Evolutionary conservation across 495 filamentous ascomycete genomes (phyloP), one percentile per base, ranked within the genome.

Genomic region (Tuber magnatum): DNA sequence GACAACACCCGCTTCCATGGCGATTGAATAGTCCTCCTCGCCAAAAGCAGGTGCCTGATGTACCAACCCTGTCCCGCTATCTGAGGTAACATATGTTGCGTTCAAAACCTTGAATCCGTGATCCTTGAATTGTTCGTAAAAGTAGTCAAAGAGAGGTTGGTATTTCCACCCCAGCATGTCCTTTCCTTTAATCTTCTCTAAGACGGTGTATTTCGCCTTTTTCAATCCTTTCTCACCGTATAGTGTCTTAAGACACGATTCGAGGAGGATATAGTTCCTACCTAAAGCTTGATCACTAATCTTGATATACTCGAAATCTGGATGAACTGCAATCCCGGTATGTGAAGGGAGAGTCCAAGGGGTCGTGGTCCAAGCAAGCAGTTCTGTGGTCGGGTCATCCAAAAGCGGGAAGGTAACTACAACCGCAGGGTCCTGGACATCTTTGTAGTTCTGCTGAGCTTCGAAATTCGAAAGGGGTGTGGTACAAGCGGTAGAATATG

Each of bases 331-430:
- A 73, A 99, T 88, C 10, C 89, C 90, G 8, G 88, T 88, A 83
- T 99, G 91, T 32, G 92, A 94, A 38, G 94, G 94, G 40, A 97
- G 84, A 6, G 94, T 98, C 95, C 95, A 99, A 0, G 95, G 94
- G 4, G 95, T 98, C 6, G 94, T 99, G 1, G 96, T 97, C 93
- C 94, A 97, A 35, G 93, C 92, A 51, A 97, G 86, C 56, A 97
- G 85, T 71, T 85, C 88, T 6, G 93, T 96, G 72, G 91, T 85
- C 2, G 92, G 89, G 73, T 93, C 92, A 46, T 90, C 86, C 41
- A 93, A 75, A 5, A 98, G 86, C 3, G 94, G 94, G 83, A 97
- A 98, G 3, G 91, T 89, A 7, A 97, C 91, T 18, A 97, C 92
- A 56, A 97, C 86, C n/a, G 94, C 93, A 32, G 94, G 94, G 80